Percentiles rank a stretch among this genome's conserved stretches.
phyloP scores from a whole-genome alignment of 1,284 basidiomycete genomes.

The Ustilago cynodontis region DNA sequence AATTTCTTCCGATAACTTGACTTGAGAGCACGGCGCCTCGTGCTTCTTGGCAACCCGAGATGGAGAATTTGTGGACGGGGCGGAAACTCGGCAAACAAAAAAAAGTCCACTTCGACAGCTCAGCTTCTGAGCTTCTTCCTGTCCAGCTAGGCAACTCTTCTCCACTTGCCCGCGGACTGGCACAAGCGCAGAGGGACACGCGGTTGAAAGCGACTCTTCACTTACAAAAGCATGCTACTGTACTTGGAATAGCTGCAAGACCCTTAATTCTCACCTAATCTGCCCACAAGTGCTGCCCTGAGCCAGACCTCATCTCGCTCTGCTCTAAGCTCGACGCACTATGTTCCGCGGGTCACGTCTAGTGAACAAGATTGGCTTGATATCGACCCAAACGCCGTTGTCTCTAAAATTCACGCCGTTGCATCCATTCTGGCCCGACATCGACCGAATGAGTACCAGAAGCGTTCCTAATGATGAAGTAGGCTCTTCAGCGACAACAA shows the following conservation, averaged over 20 bases:
- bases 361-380: not conserved
- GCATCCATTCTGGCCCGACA: too few species aligned
- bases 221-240: slow-evolving; percentile 25
- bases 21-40: not conserved
- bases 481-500: too few species aligned
- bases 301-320: not conserved
- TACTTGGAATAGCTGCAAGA: slow-evolving; percentile 14
- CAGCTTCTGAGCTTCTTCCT: not conserved
- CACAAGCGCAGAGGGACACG: not conserved
- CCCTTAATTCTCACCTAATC: slow-evolving; percentile 42
- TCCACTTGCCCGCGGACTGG: not conserved
- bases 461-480: too few species aligned
- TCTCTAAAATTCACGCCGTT: not conserved
- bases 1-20: slow-evolving; percentile 20
- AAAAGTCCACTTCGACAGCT: not conserved
- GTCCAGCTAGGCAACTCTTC: slow-evolving; percentile 15
- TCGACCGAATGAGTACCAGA: too few species aligned
- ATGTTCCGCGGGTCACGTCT: slow-evolving; percentile 1
- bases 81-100: slow-evolving; percentile 7
- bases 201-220: slow-evolving; percentile 3
- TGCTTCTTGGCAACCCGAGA: slow-evolving; percentile 6
- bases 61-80: not conserved
- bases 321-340: not conserved
- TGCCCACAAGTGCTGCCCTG: not conserved
- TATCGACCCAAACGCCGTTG: not conserved